A percentile compares a stretch with the other conserved stretches of the same genome.
Evolutionary conservation across 2,329 filamentous ascomycete species (phyloP).

Genomic region (Ascosphaera apis): DNA sequence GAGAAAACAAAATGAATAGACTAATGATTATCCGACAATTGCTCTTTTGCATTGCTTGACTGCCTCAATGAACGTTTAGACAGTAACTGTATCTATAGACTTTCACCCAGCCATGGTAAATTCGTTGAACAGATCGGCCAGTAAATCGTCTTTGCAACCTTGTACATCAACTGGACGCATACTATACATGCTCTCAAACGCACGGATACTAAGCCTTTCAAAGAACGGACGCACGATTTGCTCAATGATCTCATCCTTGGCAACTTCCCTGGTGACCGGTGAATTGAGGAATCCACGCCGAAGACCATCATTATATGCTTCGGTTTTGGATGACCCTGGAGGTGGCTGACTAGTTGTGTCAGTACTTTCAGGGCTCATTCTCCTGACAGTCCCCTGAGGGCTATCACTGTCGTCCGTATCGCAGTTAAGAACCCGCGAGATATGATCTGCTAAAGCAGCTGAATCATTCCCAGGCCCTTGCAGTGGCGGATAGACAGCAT

Average conservation of each 20-base stretch:
- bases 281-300: slow-evolving; percentile 21
- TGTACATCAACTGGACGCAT: slow-evolving; percentile 49
- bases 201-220: slow-evolving; percentile 71
- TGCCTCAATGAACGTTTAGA: too few relatives aligned
- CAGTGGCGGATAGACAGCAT: slow-evolving; percentile 67
- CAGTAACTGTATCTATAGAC: too few relatives aligned
- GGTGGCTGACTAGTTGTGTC: too few relatives aligned
- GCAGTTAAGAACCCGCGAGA: slow-evolving; percentile 59
- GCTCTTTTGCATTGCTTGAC: too few relatives aligned
- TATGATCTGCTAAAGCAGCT: slow-evolving; percentile 59
- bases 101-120: slow-evolving; percentile 29
- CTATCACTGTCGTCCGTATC: too few relatives aligned
- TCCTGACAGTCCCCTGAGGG: too few relatives aligned
- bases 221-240: slow-evolving; percentile 74
- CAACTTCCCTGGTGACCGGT: slow-evolving; percentile 28
- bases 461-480: slow-evolving; percentile 45
- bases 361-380: too few relatives aligned
- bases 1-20: too few relatives aligned
- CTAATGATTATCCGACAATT: too few relatives aligned
- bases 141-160: slow-evolving; percentile 37
- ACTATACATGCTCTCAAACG: slow-evolving; percentile 79
- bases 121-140: slow-evolving; percentile 64
- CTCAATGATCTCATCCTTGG: slow-evolving; percentile 41
- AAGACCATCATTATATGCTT: slow-evolving; percentile 10
- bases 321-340: too few relatives aligned